These are phyloP conservation scores for Fonsecaea nubica DNA, from an alignment of 2,329 filamentous ascomycete species.

Conservation along the genomic window DNA sequence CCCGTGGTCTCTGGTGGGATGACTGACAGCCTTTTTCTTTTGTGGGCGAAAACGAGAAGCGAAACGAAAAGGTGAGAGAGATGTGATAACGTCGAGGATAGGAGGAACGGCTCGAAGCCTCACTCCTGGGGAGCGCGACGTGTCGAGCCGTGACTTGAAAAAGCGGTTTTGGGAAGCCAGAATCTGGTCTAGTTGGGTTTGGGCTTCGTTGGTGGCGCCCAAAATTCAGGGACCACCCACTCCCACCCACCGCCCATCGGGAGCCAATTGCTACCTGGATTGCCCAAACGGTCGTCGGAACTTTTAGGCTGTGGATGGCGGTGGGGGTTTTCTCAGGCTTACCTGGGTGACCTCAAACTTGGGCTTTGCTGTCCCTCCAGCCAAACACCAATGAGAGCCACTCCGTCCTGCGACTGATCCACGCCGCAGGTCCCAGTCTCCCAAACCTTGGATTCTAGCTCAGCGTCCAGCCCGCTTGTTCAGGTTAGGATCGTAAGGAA, in stretches of 20 bases:
- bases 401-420: conserved; percentile 26
- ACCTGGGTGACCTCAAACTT: conserved; percentile 4
- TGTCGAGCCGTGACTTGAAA: conserved; percentile 34
- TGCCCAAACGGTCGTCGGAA: neutral
- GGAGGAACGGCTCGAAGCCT: conserved; percentile 19
- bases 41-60: conserved; percentile 23
- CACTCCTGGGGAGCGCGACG: conserved; percentile 29
- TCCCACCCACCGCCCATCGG: neutral
- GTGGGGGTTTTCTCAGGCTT: conserved; percentile 7
- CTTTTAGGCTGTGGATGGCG: neutral
- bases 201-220: conserved; percentile 15
- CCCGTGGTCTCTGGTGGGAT: conserved; percentile 4
- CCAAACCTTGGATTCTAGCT: conserved; percentile 5
- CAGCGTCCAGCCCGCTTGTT: conserved; percentile 12
- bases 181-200: conserved; percentile 20
- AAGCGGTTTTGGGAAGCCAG: conserved; percentile 13
- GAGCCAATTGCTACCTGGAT: conserved; percentile 2
- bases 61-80: conserved; percentile 29
- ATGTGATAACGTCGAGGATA: conserved; percentile 23
- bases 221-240: conserved; percentile 13
- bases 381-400: conserved; percentile 27
- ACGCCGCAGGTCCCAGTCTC: conserved; percentile 9
- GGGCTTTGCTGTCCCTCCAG: neutral
- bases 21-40: conserved; percentile 17
- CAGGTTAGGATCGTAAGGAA: conserved; percentile 15